A percentile compares a stretch with the other conserved stretches of the same genome.
Conservation (phyloP, 2,329 filamentous ascomycete genomes). For the Fusarium miscanthi region DNA sequence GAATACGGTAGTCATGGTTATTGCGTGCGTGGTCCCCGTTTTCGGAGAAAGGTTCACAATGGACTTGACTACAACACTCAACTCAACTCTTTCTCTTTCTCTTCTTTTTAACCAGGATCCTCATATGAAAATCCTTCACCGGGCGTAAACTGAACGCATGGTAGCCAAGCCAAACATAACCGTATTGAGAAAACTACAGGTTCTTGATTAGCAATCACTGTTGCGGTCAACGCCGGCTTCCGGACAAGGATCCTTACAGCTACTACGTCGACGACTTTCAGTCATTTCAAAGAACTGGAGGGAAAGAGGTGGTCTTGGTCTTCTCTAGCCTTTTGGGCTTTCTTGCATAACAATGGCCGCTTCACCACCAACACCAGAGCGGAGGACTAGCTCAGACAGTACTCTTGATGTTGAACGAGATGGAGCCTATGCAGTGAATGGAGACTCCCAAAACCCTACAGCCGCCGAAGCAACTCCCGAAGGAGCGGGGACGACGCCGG, state of each 20-base stretch:
- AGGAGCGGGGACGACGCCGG: conserved; percentile 15
- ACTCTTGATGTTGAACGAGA: conserved; percentile 46
- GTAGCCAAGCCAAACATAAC: background rate
- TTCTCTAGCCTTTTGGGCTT: background rate
- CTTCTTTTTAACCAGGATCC: background rate
- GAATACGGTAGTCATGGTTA: conserved; percentile 26
- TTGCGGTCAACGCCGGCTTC: conserved; percentile 33
- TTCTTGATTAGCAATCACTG: conserved; percentile 33
- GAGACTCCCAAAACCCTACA: background rate
- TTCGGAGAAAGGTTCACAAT: conserved; percentile 19
- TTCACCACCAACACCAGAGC: conserved; percentile 24
- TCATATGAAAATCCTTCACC: background rate
- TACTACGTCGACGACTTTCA: conserved; percentile 26
- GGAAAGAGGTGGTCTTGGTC: background rate
- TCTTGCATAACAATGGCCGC: conserved; percentile 25
- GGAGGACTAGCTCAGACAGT: conserved; percentile 45
- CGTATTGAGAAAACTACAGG: background rate
- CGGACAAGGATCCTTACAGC: conserved; percentile 21
- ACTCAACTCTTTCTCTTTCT: conserved; percentile 1
- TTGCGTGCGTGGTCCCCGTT: conserved; percentile 12
- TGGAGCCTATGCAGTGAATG: conserved; percentile 12
- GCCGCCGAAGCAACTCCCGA: conserved; percentile 17
- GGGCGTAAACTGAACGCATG: background rate
- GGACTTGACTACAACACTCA: background rate
- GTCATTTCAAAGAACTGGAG: background rate